Evolutionary conservation across 2,329 filamentous ascomycete genomes (phyloP), one percentile per base, ranked within the genome.

Genomic region (Beauveria caledonica): DNA sequence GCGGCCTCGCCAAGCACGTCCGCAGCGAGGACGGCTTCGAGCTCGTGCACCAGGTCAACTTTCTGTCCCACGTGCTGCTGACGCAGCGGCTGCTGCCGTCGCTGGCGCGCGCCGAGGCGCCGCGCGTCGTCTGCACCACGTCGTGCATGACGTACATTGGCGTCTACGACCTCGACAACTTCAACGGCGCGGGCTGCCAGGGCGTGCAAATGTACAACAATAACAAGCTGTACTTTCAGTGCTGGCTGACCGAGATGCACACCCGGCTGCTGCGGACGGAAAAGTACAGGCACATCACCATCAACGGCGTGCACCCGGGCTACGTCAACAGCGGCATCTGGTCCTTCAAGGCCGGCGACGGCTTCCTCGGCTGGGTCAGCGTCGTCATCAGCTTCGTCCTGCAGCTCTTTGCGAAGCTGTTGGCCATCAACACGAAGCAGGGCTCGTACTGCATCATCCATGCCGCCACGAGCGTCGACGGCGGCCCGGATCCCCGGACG

Each of bases 161-260:
- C 23, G 52, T 29, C 2, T 69, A 66, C 65, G 56, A 69, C 52
- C 63, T 70, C 15, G 33, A 39, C 33, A 67, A 71, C 51, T 66
- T 63, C 57, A 70, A 71, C 61, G 64, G 63, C 39, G 62, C 63
- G 19, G 58, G 53, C 39, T 57, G 62, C 42, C 23, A 48, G 5
- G 61, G 61, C 40, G 61, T 62, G n/a, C 50, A 61, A 29, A 39
- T 60, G 25, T 72, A 72, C 62, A 36, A 60, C 11, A 70, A 72
- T 62, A 72, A 71, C 64, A 72, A 72, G 57, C 63, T 72, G 6
- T 71, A 69, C 62, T 71, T 69, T 59, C 70, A 72, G 62, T 66
- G 66, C 50, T 72, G 69, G 69, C 63, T 71, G 11, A 66, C 68
- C 2, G 70, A 71, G 61, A 63, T 72, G 46, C 68, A 72, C 54